Percentiles rank a stretch among this genome's conserved stretches.
phyloP scores from a whole-genome alignment of 2,329 filamentous ascomycete genomes.

The Phialocephala subalpina region DNA sequence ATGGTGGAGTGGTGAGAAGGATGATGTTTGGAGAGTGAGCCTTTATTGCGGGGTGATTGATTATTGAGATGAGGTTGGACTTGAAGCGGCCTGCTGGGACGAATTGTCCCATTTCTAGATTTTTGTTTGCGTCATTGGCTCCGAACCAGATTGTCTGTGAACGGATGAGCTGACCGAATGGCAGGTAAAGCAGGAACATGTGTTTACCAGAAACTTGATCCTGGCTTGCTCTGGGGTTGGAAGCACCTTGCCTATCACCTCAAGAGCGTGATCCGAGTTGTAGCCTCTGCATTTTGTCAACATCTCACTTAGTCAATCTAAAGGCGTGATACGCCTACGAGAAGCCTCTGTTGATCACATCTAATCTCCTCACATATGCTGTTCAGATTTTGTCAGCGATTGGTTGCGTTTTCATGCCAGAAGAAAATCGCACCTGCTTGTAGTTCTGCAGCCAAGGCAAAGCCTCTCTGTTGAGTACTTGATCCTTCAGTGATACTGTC shows the following conservation, averaged over 20 bases:
- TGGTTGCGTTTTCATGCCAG: not conserved
- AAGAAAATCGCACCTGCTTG: slow-evolving; percentile 31
- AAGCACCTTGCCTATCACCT: slow-evolving; percentile 28
- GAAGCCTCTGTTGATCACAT: slow-evolving; percentile 39
- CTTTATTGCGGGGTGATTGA: slow-evolving; percentile 73
- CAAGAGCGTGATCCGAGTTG: slow-evolving; percentile 36
- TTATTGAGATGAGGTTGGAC: slow-evolving; percentile 73
- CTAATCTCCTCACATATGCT: slow-evolving; percentile 36
- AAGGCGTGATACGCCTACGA: slow-evolving; percentile 14
- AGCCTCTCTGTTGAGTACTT: slow-evolving; percentile 32
- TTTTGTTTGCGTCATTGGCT: slow-evolving; percentile 83
- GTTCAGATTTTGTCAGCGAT: not conserved
- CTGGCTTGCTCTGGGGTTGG: slow-evolving; percentile 36
- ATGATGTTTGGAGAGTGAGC: slow-evolving; percentile 78
- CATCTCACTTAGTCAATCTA: not conserved
- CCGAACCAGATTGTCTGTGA: slow-evolving; percentile 75
- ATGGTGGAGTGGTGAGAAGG: slow-evolving; percentile 82
- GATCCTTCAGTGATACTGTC: slow-evolving; percentile 39
- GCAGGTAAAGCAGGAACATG: too few relatives aligned
- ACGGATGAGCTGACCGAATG: too few relatives aligned
- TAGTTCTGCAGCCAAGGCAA: slow-evolving; percentile 37
- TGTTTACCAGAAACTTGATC: slow-evolving; percentile 32
- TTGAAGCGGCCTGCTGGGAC: slow-evolving; percentile 78
- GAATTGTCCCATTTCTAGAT: slow-evolving; percentile 70
- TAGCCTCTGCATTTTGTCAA: slow-evolving; percentile 31